Base-by-base conservation (phyloP, 2,329 filamentous ascomycete genomes). In the Zasmidium citrigriseum region DNA sequence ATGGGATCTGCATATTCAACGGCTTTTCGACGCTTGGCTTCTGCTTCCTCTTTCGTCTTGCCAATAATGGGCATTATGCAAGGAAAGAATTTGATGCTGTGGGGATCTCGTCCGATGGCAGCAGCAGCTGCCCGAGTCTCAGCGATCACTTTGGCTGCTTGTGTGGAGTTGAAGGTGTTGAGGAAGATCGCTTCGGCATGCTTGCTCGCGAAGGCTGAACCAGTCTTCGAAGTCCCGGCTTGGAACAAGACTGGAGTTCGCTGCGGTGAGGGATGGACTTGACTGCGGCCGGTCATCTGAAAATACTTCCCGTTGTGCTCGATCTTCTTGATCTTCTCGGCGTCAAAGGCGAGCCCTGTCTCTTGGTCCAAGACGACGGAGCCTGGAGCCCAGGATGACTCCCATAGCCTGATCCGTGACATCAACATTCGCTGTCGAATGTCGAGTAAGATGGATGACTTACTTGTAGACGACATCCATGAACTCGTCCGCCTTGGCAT, bases 151-250 rank as follows among this genome's bases (percentile, higher is more conserved):
- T 67, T 52, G 2, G 46, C 25, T 10, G 53, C 45, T 54, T 80
- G 68, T 82, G 83, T 1, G 81, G 81, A 24, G 85, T 83, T 0
- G 86, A 82, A 1, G 77, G 25, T 29, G 75, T 1, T 86, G 1
- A 89, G 81, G 64, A 90, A 90, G 54, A 90, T 86, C 2, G 83
- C 83, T 71, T 86, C 84, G 1, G 83, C 84, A 59, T 86, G 83
- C 0, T 76, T 81, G 3, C 82, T 78, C 0, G 82, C 84, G 64
- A 86, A 87, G 0, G 74, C 73, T 1, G 79, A 81, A 0, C 84
- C 84, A 0, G 83, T 83, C 16, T 80, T 65, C 0, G 83, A 86
- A 0, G 82, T 85, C 0, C 84, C 84, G 1, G 84, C 83, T 60
- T 86, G 84, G 58, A 75, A 75, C 9, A 75, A 65, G 44, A 76